Conservation (phyloP, 345 rosid species). For the Acer yangbiense region DNA sequence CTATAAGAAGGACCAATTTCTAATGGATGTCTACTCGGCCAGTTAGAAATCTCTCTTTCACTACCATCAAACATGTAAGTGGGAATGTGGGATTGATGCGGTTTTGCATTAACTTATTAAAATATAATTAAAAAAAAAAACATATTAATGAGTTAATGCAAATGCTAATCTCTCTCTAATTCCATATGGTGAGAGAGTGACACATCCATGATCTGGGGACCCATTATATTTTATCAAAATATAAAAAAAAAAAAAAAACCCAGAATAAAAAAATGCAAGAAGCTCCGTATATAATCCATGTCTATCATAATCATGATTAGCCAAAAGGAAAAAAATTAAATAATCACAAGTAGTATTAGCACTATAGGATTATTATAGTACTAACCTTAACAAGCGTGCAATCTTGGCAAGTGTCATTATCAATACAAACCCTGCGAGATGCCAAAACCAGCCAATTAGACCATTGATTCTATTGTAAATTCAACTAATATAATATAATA, state of each 20-base stretch:
- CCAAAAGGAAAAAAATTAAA: slow-evolving; percentile 1
- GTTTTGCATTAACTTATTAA: not conserved
- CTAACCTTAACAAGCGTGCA: slow-evolving; percentile 91
- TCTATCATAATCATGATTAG: not conserved
- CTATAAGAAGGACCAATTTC: not conserved
- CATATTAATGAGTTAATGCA: not conserved
- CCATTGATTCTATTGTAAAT: not conserved
- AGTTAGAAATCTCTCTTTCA: slow-evolving; percentile 13
- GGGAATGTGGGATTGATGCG: slow-evolving; percentile 9
- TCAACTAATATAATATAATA: no score
- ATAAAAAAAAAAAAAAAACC: not conserved
- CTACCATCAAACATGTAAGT: not conserved
- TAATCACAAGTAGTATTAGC: not conserved
- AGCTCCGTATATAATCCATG: not conserved
- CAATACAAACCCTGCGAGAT: slow-evolving; percentile 73
- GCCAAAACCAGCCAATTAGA: slow-evolving; percentile 13
- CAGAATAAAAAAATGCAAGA: not conserved
- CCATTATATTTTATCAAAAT: not conserved
- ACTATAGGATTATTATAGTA: not conserved
- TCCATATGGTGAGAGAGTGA: not conserved
- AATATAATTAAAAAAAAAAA: not conserved
- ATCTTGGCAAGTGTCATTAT: slow-evolving; percentile 68
- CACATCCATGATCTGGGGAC: not conserved
- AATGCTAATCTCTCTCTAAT: not conserved
- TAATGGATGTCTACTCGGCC: slow-evolving; percentile 23